Conservation (phyloP, 1,139 yeast genomes). For the Yamadazyma dendronema region DNA sequence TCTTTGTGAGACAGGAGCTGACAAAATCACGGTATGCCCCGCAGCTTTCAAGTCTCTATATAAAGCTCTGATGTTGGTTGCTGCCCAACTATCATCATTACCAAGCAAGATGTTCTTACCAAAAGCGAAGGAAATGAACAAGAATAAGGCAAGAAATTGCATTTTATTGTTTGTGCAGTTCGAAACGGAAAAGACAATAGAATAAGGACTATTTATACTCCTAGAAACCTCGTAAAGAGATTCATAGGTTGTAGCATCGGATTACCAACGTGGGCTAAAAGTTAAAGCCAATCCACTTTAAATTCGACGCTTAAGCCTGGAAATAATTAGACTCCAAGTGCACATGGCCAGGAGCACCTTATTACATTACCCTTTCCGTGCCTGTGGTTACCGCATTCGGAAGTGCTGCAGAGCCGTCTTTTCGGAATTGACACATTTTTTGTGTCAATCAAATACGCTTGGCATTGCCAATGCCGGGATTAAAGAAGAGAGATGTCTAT, state of each 20-base stretch:
- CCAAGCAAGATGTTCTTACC: slow-evolving; percentile 53
- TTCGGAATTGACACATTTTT: no score
- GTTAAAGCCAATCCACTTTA: no score
- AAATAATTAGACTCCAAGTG: no score
- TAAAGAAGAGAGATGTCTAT: no score
- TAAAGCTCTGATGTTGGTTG: slow-evolving; percentile 60
- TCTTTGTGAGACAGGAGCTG: slow-evolving; percentile 59
- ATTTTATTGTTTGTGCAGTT: slow-evolving; percentile 4
- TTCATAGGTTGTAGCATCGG: neutral
- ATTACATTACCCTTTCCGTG: no score
- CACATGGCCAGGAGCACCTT: no score
- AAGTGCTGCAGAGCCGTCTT: no score
- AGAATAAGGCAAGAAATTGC: slow-evolving; percentile 13
- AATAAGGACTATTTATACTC: neutral
- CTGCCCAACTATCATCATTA: slow-evolving; percentile 60
- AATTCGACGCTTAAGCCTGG: no score
- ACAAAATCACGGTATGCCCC: slow-evolving; percentile 54
- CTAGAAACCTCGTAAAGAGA: neutral
- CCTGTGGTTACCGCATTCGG: no score
- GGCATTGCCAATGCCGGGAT: no score
- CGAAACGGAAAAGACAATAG: neutral
- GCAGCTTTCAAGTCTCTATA: slow-evolving; percentile 53
- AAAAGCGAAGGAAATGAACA: slow-evolving; percentile 12
- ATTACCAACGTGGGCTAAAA: neutral
- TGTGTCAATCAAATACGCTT: no score